Evolutionary conservation across 345 rosid species (phyloP), one percentile per base, ranked within the genome.

Genomic region (Abelmoschus esculentus): DNA sequence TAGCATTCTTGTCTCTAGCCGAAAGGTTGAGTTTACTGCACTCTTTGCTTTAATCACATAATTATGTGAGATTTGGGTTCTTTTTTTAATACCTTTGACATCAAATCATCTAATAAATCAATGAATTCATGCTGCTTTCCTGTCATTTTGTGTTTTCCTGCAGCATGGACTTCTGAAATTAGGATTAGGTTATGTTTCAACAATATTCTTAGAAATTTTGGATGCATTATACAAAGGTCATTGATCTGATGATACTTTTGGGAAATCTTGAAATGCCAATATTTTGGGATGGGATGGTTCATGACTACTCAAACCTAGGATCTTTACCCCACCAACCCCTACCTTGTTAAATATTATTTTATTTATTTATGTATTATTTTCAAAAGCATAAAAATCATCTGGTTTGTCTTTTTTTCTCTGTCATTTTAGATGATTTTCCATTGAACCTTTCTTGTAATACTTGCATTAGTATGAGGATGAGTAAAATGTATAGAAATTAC

Each of bases 11-110:
- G 70, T 71, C 78, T 79, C 89, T 72, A 69, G 58, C 49, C 85
- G 83, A 64, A 91, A 91, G 93, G 99, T 95, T 76, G 73, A 83
- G 61, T 77, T 62, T 69, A 42, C 59, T 34, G n/a, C 42, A 42
- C 71, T 31, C 22, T 66, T 65, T 70, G 18, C 60, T 28, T 68
- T 3, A 46, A 13, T 54, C 34, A 52, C 50, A 52, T 47, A 22
- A 71, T 56, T 68, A 61, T 53, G 3, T 70, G 64, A 55, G 63
- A 29, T 71, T 71, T 42, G 36, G 55, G 61, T 5, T 42, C 1
- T 19, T 60, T 26, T 15, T 42, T 50, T 61, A 61, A 18, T 40
- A 32, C 18, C n/a, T 52, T 47, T 40, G 0, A 18, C 17, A 19
- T 17, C 12, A 14, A 36, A 17, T 57, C 8, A 36, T 71, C 11